phyloP scores from a whole-genome alignment of 352 stramenopile genomes.

The Phytophthora kernoviae region DNA sequence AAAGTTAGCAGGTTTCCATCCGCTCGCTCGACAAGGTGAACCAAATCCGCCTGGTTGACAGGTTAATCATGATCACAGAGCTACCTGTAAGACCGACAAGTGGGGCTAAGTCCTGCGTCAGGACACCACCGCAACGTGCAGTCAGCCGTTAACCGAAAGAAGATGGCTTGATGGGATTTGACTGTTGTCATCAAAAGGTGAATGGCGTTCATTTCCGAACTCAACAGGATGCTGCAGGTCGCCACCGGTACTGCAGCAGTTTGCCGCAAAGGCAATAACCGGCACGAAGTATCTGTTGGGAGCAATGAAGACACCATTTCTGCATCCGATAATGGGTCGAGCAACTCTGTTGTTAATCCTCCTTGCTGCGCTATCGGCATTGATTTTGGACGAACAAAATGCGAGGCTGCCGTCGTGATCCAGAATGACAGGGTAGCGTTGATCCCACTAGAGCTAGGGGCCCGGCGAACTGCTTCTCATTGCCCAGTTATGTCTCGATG shows the following conservation, averaged over 20 bases:
- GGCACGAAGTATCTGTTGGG: conserved; percentile 7
- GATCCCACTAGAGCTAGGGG: conserved; percentile 23
- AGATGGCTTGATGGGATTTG: conserved; percentile 21
- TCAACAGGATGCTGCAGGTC: neutral
- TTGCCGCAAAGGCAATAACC: conserved; percentile 10
- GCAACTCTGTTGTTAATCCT: neutral
- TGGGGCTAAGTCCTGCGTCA: neutral
- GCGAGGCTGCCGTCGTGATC: conserved; percentile 24
- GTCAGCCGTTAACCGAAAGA: neutral
- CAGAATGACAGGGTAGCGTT: conserved; percentile 15
- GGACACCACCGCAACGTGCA: too few species aligned
- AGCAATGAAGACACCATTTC: conserved; percentile 7
- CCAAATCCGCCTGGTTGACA: neutral
- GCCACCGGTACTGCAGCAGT: neutral
- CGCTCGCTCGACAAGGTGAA: neutral
- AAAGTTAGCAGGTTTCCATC: neutral
- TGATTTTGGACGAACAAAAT: conserved; percentile 36
- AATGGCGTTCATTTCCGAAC: neutral
- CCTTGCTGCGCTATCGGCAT: conserved; percentile 24
- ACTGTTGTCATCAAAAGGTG: conserved; percentile 5
- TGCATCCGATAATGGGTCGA: conserved; percentile 3
- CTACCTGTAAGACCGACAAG: too few species aligned
- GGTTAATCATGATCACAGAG: neutral
- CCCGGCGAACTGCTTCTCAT: conserved; percentile 17
- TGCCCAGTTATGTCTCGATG: conserved; percentile 28